Percentiles rank a stretch among this genome's conserved stretches.
Conservation (phyloP, 108 stramenopile species). For the Fistulifera solaris region DNA sequence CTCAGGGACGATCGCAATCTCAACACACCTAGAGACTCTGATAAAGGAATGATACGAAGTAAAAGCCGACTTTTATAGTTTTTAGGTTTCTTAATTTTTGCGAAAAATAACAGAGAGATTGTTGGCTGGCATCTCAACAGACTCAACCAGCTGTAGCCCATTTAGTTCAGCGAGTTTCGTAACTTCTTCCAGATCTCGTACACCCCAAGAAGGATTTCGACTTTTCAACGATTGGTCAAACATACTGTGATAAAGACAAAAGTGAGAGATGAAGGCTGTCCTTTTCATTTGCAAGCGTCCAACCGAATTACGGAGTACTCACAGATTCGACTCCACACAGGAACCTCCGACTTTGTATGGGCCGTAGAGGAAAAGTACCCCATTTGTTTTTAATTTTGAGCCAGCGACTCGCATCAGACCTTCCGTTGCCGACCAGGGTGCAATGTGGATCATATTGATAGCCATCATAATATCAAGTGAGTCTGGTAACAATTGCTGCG, state of each 20-base stretch:
- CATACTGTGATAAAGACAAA: constrained; percentile 15
- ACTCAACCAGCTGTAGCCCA: constrained; percentile 40
- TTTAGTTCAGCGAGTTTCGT: constrained; percentile 33
- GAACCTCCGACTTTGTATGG: constrained; percentile 63
- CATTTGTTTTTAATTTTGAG: constrained; percentile 28
- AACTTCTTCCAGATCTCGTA: constrained; percentile 69
- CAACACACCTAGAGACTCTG: too few relatives aligned
- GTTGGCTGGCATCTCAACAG: constrained; percentile 82
- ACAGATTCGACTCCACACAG: constrained; percentile 69
- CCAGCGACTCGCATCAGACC: constrained; percentile 62
- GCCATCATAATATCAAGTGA: constrained; percentile 49
- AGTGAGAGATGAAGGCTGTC: not conserved
- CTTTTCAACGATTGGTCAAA: constrained; percentile 60
- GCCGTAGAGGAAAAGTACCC: constrained; percentile 63
- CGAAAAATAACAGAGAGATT: constrained; percentile 66
- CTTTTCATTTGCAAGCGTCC: not conserved
- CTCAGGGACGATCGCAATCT: too few relatives aligned
- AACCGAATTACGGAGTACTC: constrained; percentile 13
- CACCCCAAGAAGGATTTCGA: constrained; percentile 46
- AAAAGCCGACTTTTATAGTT: too few relatives aligned
- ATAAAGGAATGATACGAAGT: too few relatives aligned
- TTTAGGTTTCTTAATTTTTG: not conserved
- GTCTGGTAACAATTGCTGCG: constrained; percentile 10
- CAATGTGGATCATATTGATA: constrained; percentile 86
- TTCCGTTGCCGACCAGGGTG: constrained; percentile 72